phyloP scores from a whole-genome alignment of 2,329 filamentous ascomycete species.

The Cordyceps cateniannulata region DNA sequence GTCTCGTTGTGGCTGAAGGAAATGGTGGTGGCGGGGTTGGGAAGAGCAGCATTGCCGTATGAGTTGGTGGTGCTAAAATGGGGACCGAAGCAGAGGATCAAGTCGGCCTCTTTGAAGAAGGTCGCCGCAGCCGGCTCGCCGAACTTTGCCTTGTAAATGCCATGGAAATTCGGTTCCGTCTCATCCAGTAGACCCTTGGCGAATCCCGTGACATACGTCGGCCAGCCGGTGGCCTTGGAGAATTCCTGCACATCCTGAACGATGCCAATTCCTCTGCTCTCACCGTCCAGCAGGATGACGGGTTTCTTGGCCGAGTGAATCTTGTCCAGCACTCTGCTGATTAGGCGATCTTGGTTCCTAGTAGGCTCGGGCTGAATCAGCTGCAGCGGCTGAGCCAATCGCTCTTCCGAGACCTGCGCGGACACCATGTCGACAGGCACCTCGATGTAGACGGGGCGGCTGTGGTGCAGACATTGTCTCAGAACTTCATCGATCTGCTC shows the following conservation, averaged over 20 bases:
- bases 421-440: constrained; percentile 47
- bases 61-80: constrained; percentile 42
- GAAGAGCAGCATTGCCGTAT: constrained; percentile 30
- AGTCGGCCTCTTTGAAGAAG: constrained; percentile 35
- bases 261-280: constrained; percentile 36
- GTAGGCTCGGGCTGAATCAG: constrained; percentile 14
- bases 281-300: constrained; percentile 46
- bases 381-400: constrained; percentile 23
- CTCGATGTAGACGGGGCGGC: constrained; percentile 50
- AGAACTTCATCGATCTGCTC: constrained; percentile 46
- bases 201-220: constrained; percentile 40
- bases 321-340: constrained; percentile 31
- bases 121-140: constrained; percentile 27
- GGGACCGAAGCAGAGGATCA: constrained; percentile 40
- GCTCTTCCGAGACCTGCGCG: constrained; percentile 25
- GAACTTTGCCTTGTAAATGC: constrained; percentile 39
- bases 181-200: constrained; percentile 47
- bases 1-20: constrained; percentile 27
- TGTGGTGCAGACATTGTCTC: constrained; percentile 43
- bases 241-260: constrained; percentile 35
- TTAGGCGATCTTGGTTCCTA: constrained; percentile 20
- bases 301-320: constrained; percentile 40
- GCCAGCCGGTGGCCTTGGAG: constrained; percentile 36
- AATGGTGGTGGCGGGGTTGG: constrained; percentile 26
- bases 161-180: constrained; percentile 38